phyloP scores from a whole-genome alignment of 116 monocot species.

The Phalaenopsis hybrid region DNA sequence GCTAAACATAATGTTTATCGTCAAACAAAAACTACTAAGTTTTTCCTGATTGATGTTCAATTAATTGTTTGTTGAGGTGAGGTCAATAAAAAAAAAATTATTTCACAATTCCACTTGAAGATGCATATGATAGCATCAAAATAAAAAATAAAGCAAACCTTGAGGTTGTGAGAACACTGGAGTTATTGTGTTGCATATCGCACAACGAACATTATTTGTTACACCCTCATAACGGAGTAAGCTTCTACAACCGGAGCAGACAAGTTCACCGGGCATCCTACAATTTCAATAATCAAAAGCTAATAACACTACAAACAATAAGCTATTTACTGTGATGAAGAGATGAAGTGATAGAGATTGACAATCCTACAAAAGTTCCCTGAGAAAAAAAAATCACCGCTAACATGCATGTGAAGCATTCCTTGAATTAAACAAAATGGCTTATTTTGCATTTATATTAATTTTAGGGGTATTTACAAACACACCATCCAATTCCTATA shows the following conservation, averaged over 20 bases:
- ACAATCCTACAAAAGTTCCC: not conserved
- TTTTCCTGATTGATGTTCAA: not conserved
- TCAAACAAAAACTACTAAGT: not conserved
- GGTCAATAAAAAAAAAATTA: not conserved
- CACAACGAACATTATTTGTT: conserved; percentile 61
- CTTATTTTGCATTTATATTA: not conserved
- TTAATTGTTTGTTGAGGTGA: not conserved
- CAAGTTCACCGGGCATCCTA: conserved; percentile 9
- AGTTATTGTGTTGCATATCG: conserved; percentile 59
- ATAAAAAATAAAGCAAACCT: conserved; percentile 21
- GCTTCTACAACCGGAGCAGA: conserved; percentile 47
- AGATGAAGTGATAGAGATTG: not conserved
- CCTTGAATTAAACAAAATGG: not conserved
- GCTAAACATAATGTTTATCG: not conserved
- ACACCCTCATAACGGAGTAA: conserved; percentile 59
- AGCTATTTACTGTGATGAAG: not conserved
- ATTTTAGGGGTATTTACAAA: too few species aligned
- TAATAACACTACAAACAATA: not conserved
- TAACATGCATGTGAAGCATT: not conserved
- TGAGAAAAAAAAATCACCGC: not conserved
- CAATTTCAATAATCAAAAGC: not conserved
- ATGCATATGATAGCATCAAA: not conserved
- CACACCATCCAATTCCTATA: too few species aligned
- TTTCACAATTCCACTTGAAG: not conserved
- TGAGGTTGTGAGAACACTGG: conserved; percentile 30